Evolutionary conservation across 177 flowering plant genomes (phyloP).

Genomic region (Vitis hybrid): DNA sequence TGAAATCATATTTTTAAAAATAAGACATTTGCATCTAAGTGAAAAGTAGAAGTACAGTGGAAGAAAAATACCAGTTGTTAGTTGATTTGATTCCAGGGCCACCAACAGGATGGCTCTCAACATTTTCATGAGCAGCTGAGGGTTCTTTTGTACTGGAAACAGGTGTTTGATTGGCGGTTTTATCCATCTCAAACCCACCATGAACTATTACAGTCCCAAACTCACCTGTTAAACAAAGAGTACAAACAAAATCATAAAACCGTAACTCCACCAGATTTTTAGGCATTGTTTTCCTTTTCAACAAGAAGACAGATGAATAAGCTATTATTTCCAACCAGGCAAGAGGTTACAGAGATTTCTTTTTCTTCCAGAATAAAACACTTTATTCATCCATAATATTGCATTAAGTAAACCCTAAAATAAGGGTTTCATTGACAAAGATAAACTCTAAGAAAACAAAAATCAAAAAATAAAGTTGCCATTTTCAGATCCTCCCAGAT

Average conservation of each 20-base stretch:
- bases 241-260: not conserved
- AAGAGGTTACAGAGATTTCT: not conserved
- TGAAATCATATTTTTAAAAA: not conserved
- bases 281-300: no score
- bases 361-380: not conserved
- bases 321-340: no score
- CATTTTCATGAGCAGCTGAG: slow-evolving; percentile 21
- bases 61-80: slow-evolving; percentile 33
- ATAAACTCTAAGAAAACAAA: no score
- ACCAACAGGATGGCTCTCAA: slow-evolving; percentile 28
- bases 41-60: not conserved
- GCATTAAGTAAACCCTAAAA: no score
- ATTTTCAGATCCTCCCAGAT: no score
- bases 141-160: slow-evolving; percentile 23
- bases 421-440: no score
- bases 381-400: no score
- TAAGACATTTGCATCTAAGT: not conserved
- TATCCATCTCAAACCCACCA: slow-evolving; percentile 39
- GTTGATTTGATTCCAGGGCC: slow-evolving; percentile 21
- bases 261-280: not conserved
- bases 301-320: no score
- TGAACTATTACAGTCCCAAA: slow-evolving; percentile 84
- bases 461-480: no score
- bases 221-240: slow-evolving; percentile 49
- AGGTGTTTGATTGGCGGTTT: slow-evolving; percentile 20